Percentiles rank a stretch among this genome's conserved stretches.
These are phyloP conservation scores for Colletotrichum truncatum DNA, from an alignment of 2,329 filamentous ascomycete genomes.

Conservation along the genomic window DNA sequence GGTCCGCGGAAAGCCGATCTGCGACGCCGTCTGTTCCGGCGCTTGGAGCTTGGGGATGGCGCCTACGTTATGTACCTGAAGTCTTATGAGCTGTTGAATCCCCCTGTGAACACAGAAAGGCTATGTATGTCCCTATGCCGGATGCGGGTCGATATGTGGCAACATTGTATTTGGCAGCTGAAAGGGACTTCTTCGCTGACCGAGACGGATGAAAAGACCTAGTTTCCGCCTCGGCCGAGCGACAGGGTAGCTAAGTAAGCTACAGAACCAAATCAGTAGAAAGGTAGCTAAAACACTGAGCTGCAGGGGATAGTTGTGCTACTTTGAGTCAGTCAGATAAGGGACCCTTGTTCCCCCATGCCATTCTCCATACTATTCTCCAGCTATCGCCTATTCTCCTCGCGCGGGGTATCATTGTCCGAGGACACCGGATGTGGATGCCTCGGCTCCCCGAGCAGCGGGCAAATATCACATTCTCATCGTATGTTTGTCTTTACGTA, in stretches of 20 bases:
- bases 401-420: slow-evolving; percentile 8
- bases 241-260: not conserved
- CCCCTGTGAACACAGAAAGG: too few relatives aligned
- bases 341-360: not conserved
- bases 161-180: not conserved
- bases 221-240: not conserved
- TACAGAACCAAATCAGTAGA: not conserved
- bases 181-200: not conserved
- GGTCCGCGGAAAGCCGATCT: slow-evolving; percentile 21
- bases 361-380: not conserved
- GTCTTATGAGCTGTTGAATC: too few relatives aligned
- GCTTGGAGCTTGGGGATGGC: not conserved
- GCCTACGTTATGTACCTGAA: too few relatives aligned
- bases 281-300: not conserved
- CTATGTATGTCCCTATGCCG: too few relatives aligned
- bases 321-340: slow-evolving; percentile 18
- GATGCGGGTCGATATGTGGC: not conserved
- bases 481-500: not conserved
- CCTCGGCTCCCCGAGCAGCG: slow-evolving; percentile 17
- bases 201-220: not conserved
- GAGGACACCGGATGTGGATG: slow-evolving; percentile 6
- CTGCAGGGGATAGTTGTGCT: slow-evolving; percentile 1
- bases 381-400: not conserved
- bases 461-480: not conserved
- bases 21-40: slow-evolving; percentile 21